A percentile compares a stretch with the other conserved stretches of the same genome.
Conservation (phyloP, 2,329 filamentous ascomycete genomes). For the Pestalotiopsis sp. region DNA sequence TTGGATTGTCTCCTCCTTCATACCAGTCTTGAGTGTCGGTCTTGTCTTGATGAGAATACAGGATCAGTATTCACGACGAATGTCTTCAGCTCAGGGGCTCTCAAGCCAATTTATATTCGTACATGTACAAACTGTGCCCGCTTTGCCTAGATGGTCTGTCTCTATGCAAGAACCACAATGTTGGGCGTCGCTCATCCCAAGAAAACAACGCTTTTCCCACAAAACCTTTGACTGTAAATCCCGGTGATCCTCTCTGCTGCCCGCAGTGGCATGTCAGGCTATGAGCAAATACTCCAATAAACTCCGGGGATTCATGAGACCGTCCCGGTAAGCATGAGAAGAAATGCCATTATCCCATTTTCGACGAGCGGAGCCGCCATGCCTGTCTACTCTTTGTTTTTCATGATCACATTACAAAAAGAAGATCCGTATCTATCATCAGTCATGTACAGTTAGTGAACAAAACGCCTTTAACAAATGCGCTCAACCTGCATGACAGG, state of each 20-base stretch:
- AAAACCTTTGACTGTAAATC: not conserved
- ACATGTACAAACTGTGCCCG: not conserved
- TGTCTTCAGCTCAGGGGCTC: not conserved
- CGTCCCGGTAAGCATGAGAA: not conserved
- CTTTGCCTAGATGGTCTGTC: not conserved
- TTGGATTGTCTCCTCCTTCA: not conserved
- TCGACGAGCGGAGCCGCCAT: not conserved
- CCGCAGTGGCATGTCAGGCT: not conserved
- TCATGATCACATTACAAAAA: slow-evolving; percentile 9
- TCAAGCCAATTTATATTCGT: not conserved
- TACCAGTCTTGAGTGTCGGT: not conserved
- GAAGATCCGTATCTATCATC: slow-evolving; percentile 21
- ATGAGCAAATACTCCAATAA: not conserved
- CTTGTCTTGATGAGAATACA: not conserved
- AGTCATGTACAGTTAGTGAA: slow-evolving; percentile 17
- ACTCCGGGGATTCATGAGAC: not conserved
- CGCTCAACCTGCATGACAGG: slow-evolving; percentile 20
- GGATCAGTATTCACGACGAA: not conserved
- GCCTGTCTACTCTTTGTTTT: not conserved
- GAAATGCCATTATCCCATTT: not conserved
- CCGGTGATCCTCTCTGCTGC: not conserved
- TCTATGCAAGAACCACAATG: not conserved
- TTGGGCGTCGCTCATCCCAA: not conserved
- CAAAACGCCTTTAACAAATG: slow-evolving; percentile 12
- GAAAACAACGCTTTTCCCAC: not conserved